Evolutionary conservation across 805 yeast species (phyloP).

Genomic region (Metschnikowia proteae): DNA sequence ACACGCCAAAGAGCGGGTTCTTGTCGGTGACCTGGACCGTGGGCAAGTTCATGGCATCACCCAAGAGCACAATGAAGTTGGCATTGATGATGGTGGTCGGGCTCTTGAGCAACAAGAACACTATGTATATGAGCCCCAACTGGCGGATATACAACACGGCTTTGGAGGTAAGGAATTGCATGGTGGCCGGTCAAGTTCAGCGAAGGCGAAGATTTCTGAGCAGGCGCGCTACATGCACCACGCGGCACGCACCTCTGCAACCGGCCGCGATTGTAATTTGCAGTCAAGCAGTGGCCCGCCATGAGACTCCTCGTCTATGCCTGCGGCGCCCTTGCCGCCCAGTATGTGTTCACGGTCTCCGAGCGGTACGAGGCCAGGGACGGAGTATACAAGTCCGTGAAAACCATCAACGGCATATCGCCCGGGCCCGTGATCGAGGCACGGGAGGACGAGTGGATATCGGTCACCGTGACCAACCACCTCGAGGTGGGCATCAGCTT

Average conservation of each 20-base stretch:
- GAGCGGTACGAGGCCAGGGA: slow-evolving; percentile 22
- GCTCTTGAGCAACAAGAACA: slow-evolving; percentile 47
- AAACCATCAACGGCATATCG: slow-evolving; percentile 41
- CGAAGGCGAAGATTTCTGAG: too few species aligned
- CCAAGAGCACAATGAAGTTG: slow-evolving; percentile 48
- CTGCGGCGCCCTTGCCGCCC: slow-evolving; percentile 17
- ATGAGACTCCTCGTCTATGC: slow-evolving; percentile 7
- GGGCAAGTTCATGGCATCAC: slow-evolving; percentile 56
- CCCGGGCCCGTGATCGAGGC: slow-evolving; percentile 49
- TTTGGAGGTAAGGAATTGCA: slow-evolving; percentile 52
- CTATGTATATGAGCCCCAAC: slow-evolving; percentile 39
- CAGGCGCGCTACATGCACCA: background rate
- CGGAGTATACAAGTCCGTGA: slow-evolving; percentile 32
- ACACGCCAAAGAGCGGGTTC: slow-evolving; percentile 48
- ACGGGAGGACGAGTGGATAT: slow-evolving; percentile 30
- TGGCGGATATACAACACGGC: slow-evolving; percentile 47
- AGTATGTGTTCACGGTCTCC: slow-evolving; percentile 9
- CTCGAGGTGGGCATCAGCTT: slow-evolving; percentile 38
- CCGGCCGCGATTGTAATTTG: slow-evolving; percentile 3
- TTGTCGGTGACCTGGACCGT: slow-evolving; percentile 26
- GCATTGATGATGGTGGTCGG: slow-evolving; percentile 43
- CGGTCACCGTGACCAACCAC: slow-evolving; percentile 36
- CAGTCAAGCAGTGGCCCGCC: background rate
- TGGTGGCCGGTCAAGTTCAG: slow-evolving; percentile 13
- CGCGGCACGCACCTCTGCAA: background rate